Conservation (phyloP, 108 stramenopile genomes). For the Nitzschia sp. region DNA sequence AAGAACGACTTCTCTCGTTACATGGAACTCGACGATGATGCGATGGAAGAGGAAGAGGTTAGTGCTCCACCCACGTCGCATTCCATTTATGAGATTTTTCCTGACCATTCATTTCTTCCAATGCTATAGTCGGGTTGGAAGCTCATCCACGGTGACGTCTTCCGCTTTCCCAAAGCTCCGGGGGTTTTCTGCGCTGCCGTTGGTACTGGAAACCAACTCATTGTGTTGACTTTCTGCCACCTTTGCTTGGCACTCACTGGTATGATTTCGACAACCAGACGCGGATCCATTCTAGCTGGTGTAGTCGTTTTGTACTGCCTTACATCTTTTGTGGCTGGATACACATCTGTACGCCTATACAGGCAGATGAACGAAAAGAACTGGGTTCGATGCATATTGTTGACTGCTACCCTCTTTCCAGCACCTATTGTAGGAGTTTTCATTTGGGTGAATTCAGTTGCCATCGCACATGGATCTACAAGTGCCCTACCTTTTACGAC, state of each 20-base stretch:
- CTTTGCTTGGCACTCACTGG: constrained; percentile 85
- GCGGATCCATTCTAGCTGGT: constrained; percentile 93
- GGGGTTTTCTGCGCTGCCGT: constrained; percentile 86
- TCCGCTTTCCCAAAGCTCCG: constrained; percentile 87
- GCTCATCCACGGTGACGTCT: constrained; percentile 97
- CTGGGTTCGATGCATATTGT: constrained; percentile 91
- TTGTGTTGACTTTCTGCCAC: constrained; percentile 77
- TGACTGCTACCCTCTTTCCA: constrained; percentile 89
- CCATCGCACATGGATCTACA: constrained; percentile 88
- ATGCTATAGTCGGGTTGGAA: constrained; percentile 93
- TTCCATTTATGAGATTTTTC: not conserved
- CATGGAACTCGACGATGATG: constrained; percentile 93
- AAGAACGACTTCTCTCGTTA: constrained; percentile 97
- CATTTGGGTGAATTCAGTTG: constrained; percentile 90
- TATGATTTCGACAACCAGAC: constrained; percentile 87
- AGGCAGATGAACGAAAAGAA: constrained; percentile 89
- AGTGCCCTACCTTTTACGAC: constrained; percentile 95
- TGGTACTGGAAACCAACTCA: constrained; percentile 91
- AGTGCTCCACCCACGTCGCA: no score
- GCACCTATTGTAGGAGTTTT: constrained; percentile 84
- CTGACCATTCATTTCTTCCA: not conserved
- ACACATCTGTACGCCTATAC: constrained; percentile 84
- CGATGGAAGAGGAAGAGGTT: constrained; percentile 93
- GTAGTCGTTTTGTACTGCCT: constrained; percentile 90
- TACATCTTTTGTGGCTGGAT: constrained; percentile 90